Evolutionary conservation across 768 basidiomycete species (phyloP).

Genomic region (Naematelia encephala): DNA sequence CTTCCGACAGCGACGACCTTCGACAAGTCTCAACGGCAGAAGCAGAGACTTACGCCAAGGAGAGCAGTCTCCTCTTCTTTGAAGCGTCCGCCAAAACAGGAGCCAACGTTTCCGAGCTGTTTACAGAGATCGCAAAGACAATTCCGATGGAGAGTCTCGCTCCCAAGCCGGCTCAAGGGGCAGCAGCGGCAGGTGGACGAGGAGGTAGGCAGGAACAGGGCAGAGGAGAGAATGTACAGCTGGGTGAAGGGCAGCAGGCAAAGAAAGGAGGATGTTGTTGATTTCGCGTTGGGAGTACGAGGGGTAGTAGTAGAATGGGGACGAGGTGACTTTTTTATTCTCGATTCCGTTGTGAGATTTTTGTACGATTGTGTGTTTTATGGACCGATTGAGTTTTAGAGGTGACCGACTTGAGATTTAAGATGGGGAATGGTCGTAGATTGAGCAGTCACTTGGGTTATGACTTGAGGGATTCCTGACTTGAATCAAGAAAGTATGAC

Average conservation of each 20-base stretch:
- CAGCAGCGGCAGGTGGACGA: conserved; percentile 50
- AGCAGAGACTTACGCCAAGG: conserved; percentile 92
- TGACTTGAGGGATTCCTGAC: no score
- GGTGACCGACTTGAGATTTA: no score
- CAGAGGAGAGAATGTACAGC: conserved; percentile 40
- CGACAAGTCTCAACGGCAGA: conserved; percentile 91
- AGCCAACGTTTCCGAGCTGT: conserved; percentile 86
- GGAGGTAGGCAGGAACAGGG: conserved; percentile 6
- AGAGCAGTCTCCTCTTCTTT: conserved; percentile 91
- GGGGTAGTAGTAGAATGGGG: background rate
- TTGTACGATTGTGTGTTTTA: background rate
- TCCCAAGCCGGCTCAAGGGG: conserved; percentile 65
- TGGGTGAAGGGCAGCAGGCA: conserved; percentile 45
- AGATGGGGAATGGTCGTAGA: no score
- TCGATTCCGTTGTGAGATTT: background rate
- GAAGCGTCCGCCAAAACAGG: conserved; percentile 84
- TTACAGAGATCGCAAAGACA: conserved; percentile 92
- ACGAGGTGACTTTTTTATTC: no score
- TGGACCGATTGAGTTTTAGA: background rate
- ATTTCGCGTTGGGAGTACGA: background rate
- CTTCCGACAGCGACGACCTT: conserved; percentile 22
- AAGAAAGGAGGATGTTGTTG: conserved; percentile 50
- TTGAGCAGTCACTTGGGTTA: no score
- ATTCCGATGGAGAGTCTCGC: conserved; percentile 91
- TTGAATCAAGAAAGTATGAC: no score